Evolutionary conservation across 306 rosid genomes (phyloP).

Genomic region (Leucaena leucocephala): DNA sequence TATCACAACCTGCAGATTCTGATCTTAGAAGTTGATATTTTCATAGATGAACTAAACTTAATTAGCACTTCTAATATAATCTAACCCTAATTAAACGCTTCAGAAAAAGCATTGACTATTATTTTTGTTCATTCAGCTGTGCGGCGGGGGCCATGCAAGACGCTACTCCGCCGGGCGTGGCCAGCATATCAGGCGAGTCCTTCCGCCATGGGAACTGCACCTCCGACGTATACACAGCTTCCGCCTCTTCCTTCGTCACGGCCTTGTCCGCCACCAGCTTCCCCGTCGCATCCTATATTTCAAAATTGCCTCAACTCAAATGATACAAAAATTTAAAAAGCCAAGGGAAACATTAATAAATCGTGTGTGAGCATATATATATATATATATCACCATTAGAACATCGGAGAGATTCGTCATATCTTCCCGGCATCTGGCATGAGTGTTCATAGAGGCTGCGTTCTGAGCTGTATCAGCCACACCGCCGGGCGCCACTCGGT

Average conservation of each 20-base stretch:
- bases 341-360: too few species aligned
- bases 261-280: slow-evolving; percentile 30
- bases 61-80: background rate
- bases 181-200: background rate
- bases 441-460: slow-evolving; percentile 34
- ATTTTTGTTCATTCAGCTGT: slow-evolving; percentile 2
- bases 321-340: background rate
- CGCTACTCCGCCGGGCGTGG: slow-evolving; percentile 37
- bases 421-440: slow-evolving; percentile 15
- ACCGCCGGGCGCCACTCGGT: background rate
- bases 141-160: slow-evolving; percentile 38
- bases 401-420: slow-evolving; percentile 41
- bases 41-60: too few species aligned
- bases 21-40: background rate
- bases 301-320: background rate
- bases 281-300: slow-evolving; percentile 37
- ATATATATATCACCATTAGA: slow-evolving; percentile 6
- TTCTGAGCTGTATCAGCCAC: slow-evolving; percentile 25
- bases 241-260: slow-evolving; percentile 46
- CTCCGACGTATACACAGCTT: slow-evolving; percentile 42
- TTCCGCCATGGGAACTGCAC: slow-evolving; percentile 27
- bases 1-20: background rate
- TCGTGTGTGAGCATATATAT: too few species aligned
- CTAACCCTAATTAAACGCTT: background rate
- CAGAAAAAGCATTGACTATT: background rate